These are phyloP conservation scores for Phytopythium aichiense DNA, from an alignment of 352 stramenopile species.

Conservation along the genomic window DNA sequence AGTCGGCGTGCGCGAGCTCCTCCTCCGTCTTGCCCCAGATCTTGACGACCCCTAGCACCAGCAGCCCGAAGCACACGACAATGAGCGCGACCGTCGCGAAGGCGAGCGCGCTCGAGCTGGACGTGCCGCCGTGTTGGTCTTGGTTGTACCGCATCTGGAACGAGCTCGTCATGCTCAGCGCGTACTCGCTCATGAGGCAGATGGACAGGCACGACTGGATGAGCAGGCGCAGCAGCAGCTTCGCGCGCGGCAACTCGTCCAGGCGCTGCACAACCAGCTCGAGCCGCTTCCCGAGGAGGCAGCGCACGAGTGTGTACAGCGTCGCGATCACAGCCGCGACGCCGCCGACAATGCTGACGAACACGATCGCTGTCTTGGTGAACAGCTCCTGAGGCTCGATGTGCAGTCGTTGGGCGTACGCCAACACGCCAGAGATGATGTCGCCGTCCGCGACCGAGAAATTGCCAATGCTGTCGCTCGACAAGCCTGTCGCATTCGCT, in stretches of 20 bases:
- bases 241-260: constrained; percentile 61
- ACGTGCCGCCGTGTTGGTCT: constrained; percentile 21
- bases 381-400: constrained; percentile 68
- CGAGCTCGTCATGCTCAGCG: constrained; percentile 71
- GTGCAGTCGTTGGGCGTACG: constrained; percentile 60
- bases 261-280: constrained; percentile 55
- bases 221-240: constrained; percentile 62
- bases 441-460: constrained; percentile 62
- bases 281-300: constrained; percentile 38
- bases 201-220: constrained; percentile 70
- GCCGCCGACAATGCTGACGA: constrained; percentile 46
- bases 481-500: constrained; percentile 1
- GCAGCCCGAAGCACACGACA: constrained; percentile 60
- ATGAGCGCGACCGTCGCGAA: constrained; percentile 59
- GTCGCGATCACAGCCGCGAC: constrained; percentile 57
- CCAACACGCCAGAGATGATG: constrained; percentile 69
- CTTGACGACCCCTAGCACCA: constrained; percentile 61
- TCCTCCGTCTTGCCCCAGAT: constrained; percentile 60
- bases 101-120: constrained; percentile 44
- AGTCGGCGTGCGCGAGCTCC: constrained; percentile 52
- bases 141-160: constrained; percentile 79
- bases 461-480: constrained; percentile 25
- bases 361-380: constrained; percentile 66
- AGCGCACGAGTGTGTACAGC: constrained; percentile 47
- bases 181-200: constrained; percentile 77